Evolutionary conservation across 2,329 filamentous ascomycete genomes (phyloP).

Genomic region (Colletotrichum sp.): DNA sequence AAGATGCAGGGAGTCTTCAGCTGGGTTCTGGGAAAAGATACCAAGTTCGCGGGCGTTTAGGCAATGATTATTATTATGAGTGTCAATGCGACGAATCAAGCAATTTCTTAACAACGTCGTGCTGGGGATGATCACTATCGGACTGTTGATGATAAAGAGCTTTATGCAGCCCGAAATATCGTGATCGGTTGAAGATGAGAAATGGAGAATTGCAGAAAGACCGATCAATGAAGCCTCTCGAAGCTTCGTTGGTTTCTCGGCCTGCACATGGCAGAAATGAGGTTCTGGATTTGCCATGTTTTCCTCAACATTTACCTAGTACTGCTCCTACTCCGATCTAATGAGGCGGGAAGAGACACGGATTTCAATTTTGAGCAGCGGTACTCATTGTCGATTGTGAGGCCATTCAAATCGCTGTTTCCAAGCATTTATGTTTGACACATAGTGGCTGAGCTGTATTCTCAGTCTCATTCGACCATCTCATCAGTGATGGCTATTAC

Average conservation of each 20-base stretch:
- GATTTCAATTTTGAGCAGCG: background rate
- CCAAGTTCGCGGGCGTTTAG: background rate
- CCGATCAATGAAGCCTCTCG: background rate
- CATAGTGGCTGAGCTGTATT: background rate
- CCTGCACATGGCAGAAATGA: background rate
- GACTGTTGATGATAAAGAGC: background rate
- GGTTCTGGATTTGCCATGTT: background rate
- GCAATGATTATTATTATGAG: background rate
- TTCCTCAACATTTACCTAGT: background rate
- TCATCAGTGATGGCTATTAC: background rate
- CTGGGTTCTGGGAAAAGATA: background rate
- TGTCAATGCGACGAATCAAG: background rate
- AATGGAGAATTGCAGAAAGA: background rate
- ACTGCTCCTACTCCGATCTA: background rate
- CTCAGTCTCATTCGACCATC: background rate
- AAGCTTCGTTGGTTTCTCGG: background rate
- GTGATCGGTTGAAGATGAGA: rapidly evolving
- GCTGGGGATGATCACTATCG: background rate
- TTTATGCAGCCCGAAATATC: background rate
- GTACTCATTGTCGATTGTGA: background rate
- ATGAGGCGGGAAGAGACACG: background rate
- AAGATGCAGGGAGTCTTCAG: background rate
- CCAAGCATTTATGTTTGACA: background rate
- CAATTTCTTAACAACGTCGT: background rate
- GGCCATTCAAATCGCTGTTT: background rate